phyloP scores from a whole-genome alignment of 2,329 filamentous ascomycete genomes.

The Gremmenia infestans region DNA sequence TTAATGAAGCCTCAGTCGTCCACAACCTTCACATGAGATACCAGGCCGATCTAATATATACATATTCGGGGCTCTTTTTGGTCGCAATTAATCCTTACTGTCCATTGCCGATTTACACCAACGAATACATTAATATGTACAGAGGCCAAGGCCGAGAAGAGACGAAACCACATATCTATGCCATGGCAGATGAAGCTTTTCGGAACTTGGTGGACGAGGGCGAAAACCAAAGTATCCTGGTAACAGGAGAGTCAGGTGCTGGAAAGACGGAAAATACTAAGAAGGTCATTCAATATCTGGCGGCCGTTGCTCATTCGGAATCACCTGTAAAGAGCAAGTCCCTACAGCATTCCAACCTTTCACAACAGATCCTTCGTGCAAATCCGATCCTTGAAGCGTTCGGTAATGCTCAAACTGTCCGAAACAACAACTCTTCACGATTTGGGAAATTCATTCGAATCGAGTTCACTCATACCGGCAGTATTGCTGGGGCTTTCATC shows the following conservation, averaged over 20 bases:
- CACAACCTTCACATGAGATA: constrained; percentile 96
- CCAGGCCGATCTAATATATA: constrained; percentile 94
- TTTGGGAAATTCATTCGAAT: constrained; percentile 99
- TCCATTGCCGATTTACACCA: constrained; percentile 87
- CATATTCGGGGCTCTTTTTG: constrained; percentile 93
- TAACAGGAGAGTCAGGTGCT: constrained; percentile 95
- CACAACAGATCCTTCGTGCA: constrained; percentile 90
- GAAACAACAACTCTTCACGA: constrained; percentile 96
- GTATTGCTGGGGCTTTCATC: constrained; percentile 93
- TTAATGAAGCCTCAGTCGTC: constrained; percentile 96
- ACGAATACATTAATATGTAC: constrained; percentile 98
- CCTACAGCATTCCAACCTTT: constrained; percentile 74
- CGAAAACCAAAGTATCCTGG: constrained; percentile 93
- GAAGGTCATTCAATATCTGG: constrained; percentile 98
- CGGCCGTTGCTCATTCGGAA: constrained; percentile 85
- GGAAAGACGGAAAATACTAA: constrained; percentile 99
- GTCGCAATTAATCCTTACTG: constrained; percentile 98
- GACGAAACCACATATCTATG: constrained; percentile 94
- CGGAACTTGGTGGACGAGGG: constrained; percentile 93
- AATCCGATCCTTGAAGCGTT: constrained; percentile 98
- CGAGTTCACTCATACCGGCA: constrained; percentile 81
- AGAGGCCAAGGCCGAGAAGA: constrained; percentile 87
- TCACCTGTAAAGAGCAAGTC: constrained; percentile 57
- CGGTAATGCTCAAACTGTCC: constrained; percentile 94
- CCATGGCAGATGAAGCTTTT: constrained; percentile 95